Conservation (phyloP, 106 monocot species). For the Agapanthus africanus region DNA sequence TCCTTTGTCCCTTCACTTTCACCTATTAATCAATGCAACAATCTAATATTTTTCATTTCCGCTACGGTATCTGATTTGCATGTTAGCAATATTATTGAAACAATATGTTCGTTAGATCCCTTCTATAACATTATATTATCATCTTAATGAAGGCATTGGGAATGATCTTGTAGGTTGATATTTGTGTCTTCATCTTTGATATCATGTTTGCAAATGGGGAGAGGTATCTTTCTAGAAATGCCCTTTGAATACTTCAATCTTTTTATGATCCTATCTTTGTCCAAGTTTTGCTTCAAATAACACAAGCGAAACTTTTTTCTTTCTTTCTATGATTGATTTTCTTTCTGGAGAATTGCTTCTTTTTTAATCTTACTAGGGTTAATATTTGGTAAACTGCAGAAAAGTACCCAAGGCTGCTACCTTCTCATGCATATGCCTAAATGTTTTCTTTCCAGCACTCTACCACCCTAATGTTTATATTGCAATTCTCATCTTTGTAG, state of each 20-base stretch:
- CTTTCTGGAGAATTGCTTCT: not conserved
- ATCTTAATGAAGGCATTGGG: not conserved
- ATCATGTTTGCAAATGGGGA: slow-evolving; percentile 75
- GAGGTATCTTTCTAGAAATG: slow-evolving; percentile 32
- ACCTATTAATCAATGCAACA: not conserved
- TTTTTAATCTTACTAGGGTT: not conserved
- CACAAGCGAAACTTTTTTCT: not conserved
- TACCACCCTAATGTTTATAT: too few species aligned
- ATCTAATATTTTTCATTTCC: not conserved
- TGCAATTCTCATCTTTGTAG: too few species aligned
- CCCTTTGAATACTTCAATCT: slow-evolving; percentile 4
- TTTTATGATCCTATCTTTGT: not conserved
- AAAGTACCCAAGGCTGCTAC: too few species aligned
- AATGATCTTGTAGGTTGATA: slow-evolving; percentile 74
- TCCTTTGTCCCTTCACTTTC: not conserved
- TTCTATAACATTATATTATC: not conserved
- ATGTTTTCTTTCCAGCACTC: too few species aligned
- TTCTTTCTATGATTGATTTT: not conserved
- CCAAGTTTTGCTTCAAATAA: not conserved
- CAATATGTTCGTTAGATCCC: not conserved
- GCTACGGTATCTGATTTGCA: not conserved
- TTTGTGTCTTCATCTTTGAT: slow-evolving; percentile 95
- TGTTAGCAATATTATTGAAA: not conserved
- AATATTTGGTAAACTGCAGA: too few species aligned
- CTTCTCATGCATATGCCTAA: too few species aligned